phyloP scores from a whole-genome alignment of 148 eudicot species.

The Euryodendron excelsum region DNA sequence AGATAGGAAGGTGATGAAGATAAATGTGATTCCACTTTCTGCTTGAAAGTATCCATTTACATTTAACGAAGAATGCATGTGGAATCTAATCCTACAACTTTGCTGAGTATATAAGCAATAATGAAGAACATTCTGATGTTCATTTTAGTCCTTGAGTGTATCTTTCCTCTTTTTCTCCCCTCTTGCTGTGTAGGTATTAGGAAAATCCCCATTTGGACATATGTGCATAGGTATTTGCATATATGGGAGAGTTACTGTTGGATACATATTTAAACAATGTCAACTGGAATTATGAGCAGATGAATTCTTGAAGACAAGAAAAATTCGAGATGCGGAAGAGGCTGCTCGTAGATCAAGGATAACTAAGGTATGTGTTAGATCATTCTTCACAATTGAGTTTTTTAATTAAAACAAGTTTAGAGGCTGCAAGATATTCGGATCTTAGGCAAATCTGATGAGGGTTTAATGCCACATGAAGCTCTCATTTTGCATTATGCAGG shows the following conservation, averaged over 20 bases:
- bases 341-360: conserved; percentile 68
- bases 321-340: conserved; percentile 77
- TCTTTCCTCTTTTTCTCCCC: not conserved
- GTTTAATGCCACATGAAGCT: conserved; percentile 9
- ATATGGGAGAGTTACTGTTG: not conserved
- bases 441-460: not conserved
- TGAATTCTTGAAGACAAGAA: conserved; percentile 71
- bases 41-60: too few relatives aligned
- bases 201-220: not conserved
- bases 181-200: not conserved
- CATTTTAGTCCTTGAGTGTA: not conserved
- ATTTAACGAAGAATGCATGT: too few relatives aligned
- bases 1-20: too few relatives aligned
- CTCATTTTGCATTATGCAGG: conserved; percentile 33
- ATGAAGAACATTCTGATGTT: too few relatives aligned
- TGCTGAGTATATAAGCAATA: too few relatives aligned
- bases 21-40: too few relatives aligned
- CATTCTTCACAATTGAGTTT: not conserved
- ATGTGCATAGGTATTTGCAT: not conserved
- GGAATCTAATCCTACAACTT: too few relatives aligned
- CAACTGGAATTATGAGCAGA: conserved; percentile 36
- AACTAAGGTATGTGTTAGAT: conserved; percentile 45
- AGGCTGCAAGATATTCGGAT: not conserved
- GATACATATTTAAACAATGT: not conserved
- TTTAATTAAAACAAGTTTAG: not conserved